Evolutionary conservation across 805 yeast genomes (phyloP).

Genomic region (Nakazawaea peltata): DNA sequence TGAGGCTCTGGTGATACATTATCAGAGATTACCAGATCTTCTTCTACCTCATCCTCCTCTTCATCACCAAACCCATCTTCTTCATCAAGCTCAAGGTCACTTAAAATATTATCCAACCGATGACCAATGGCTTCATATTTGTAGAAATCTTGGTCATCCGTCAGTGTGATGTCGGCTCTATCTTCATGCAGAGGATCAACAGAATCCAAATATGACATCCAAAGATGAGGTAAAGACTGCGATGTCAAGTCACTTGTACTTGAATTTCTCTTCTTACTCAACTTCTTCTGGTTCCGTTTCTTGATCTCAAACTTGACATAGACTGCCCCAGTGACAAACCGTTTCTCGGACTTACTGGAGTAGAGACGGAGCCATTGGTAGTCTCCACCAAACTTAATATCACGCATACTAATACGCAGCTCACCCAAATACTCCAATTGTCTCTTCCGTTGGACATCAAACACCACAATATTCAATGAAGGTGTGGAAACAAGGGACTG

Average conservation of each 20-base stretch:
- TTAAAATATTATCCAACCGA: not conserved
- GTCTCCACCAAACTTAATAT: conserved; percentile 13
- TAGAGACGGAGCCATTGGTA: conserved; percentile 16
- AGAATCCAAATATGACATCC: conserved; percentile 2
- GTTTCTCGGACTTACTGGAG: conserved; percentile 17
- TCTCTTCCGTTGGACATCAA: conserved; percentile 5
- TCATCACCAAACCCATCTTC: conserved; percentile 12
- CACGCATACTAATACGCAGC: conserved; percentile 17
- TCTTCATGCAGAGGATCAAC: conserved; percentile 1
- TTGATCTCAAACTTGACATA: conserved; percentile 15
- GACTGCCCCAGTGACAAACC: conserved; percentile 20
- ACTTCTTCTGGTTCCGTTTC: conserved; percentile 3
- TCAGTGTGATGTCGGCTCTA: conserved; percentile 4
- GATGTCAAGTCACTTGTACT: not conserved
- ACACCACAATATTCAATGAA: conserved; percentile 4
- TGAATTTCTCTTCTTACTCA: not conserved
- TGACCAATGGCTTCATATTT: not conserved
- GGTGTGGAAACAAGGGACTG: conserved; percentile 1
- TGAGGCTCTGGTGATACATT: not conserved
- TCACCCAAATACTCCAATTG: conserved; percentile 19
- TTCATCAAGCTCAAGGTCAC: not conserved
- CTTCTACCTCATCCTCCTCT: conserved; percentile 14
- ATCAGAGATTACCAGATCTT: too few species aligned
- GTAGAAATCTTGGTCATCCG: conserved; percentile 12
- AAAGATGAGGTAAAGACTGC: not conserved